Base-by-base conservation (phyloP, 805 yeast genomes). In the Sporopachydermia quercuum region DNA sequence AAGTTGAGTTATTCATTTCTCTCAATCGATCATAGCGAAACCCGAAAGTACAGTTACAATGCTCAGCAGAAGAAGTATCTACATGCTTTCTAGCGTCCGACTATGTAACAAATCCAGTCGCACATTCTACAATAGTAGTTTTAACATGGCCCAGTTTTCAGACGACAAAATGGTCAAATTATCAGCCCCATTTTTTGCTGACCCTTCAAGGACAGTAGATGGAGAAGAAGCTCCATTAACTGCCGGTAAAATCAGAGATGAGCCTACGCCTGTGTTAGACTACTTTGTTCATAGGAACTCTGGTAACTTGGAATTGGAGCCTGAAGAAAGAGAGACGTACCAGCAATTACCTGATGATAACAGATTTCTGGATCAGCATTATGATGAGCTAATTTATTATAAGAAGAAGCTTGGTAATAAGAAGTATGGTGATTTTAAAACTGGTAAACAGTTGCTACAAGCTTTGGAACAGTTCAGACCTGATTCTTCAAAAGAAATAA, bases 291-390 rank as follows among this genome's bases (percentile, higher is more conserved):
- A 23, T 23, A 8, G 30, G 13, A 8, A n/a, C n/a, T 23, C 30
- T 8, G 30, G 30, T n/a, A 23, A 23, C n/a, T 23, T 23, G n/a
- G 30, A 23, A n/a, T n/a, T 23, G 8, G 30, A 23, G n/a, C 30
- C 30, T n/a, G 30, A 23, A n/a, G 30, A 23, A 23, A 23, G 30
- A n/a, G 30, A 23, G n/a, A 8, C 30, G 16, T 70, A 70, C 45
- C 60, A 54, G 27, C 76, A 70, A 45, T 48, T 70, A 15, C 76
- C 76, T 0, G 76, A 70, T 35, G 74, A 70, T 47, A 68, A 74
- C 0, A 65, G 64, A 44, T 68, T 63, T 48, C 67, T 70, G 23
- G 71, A 67, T 38, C 65, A 67, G 40, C 72, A 66, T 48, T 68
- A 67, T 48, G 55, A 55, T 11, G 72, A 68, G 39, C 46, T 70